phyloP scores from a whole-genome alignment of 345 rosid species.

The Citrus unshiu region DNA sequence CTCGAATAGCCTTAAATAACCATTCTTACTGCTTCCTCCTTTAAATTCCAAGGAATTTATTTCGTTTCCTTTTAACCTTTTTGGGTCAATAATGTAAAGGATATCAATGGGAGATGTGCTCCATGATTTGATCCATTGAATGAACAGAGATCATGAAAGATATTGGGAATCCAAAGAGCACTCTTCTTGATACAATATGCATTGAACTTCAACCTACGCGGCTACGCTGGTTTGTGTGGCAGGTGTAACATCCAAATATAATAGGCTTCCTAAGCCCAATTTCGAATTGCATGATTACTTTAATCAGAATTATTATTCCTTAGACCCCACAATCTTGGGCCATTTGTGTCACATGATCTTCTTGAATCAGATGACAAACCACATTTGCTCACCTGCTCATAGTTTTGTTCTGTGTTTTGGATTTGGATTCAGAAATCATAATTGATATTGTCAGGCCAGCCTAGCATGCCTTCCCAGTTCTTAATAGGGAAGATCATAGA shows the following conservation, averaged over 20 bases:
- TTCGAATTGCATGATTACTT: not conserved
- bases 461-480: not conserved
- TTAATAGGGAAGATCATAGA: not conserved
- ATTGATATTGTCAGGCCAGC: not conserved
- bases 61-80: not conserved
- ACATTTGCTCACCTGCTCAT: not conserved
- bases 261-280: not conserved
- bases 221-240: no score
- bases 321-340: not conserved
- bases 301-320: not conserved
- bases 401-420: not conserved
- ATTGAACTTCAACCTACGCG: no score
- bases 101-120: not conserved
- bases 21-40: not conserved
- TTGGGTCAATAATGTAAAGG: not conserved
- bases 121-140: not conserved
- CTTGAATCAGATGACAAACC: not conserved
- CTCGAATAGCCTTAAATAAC: not conserved
- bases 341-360: not conserved
- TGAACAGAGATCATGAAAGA: no score
- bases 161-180: no score
- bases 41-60: not conserved
- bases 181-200: no score
- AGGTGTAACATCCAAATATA: no score
- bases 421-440: not conserved